Evolutionary conservation across 2,329 filamentous ascomycete genomes (phyloP), one percentile per base, ranked within the genome.

Genomic region (Rhynchosporium secalis): DNA sequence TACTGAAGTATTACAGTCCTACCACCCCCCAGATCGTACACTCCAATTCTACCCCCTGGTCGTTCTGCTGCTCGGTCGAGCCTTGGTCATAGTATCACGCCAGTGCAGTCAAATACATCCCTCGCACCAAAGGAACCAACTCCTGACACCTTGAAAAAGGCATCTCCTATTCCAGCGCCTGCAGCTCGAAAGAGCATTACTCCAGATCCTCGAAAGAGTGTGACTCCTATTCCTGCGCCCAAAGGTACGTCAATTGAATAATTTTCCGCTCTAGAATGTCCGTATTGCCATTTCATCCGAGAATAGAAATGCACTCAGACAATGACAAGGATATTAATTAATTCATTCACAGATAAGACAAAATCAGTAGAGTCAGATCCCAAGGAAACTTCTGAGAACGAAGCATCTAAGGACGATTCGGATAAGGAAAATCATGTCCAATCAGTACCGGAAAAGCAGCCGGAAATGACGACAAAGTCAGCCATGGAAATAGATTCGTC

Each of bases 41-140:
- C 62, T 7, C 58, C 60, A 33, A 62, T 66, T 31, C 46, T 58
- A 28, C 64, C 64, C 40, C 64, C 64, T 36, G 52, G 38, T 4
- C 58, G 62, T 29, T 46, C 43, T 47, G 28, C 28, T 61, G 43
- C 46, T 20, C 43, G 26, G 8, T 47, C 58, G 38, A 60, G 55
- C 56, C 45, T 58, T 43, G 61, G 58, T 43, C 61, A 56, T 33
- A 63, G 40, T 29, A 47, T 41, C 36, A 62, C 64, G 3, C 58
- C 64, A 36, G 13, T 45, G 5, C 15, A 15, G 41, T 29, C 48
- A 6, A 56, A 33, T n/a, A 31, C 41, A 2, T 26, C 20, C 38
- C 33, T 55, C 29, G 20, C 40, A 33, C 43, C 8, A 13, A 58
- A 56, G 48, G 38, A 33, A 26, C 43, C 47, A 46, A 61, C 48